Conservation (phyloP, 345 rosid species). For the Luvunga scandens region DNA sequence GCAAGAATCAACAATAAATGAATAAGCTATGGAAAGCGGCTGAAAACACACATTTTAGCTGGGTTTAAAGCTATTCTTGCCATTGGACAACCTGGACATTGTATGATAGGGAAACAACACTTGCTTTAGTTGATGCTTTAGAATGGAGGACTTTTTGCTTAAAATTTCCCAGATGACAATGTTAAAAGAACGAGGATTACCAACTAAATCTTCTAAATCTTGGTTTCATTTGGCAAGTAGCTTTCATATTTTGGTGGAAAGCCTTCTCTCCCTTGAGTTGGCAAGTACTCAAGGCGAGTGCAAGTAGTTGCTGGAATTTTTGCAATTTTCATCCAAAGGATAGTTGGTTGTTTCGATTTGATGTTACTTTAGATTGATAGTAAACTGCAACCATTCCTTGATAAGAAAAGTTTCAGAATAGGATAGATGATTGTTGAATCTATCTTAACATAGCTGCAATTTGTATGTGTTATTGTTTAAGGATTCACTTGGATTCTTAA, state of each 20-base stretch:
- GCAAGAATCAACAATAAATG: constrained; percentile 89
- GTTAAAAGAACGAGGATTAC: neutral
- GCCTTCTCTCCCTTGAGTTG: neutral
- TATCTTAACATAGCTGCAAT: neutral
- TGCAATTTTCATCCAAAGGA: neutral
- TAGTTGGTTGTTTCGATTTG: neutral
- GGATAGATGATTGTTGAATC: neutral
- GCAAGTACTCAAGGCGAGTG: neutral
- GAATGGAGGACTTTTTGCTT: neutral
- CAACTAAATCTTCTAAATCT: neutral
- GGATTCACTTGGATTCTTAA: neutral
- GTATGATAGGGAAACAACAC: constrained; percentile 62
- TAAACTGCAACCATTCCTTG: no score
- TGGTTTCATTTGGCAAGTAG: neutral
- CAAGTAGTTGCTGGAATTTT: neutral
- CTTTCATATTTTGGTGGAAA: neutral
- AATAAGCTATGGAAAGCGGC: constrained; percentile 74
- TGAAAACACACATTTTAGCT: constrained; percentile 65
- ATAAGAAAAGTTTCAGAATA: neutral
- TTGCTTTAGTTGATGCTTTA: constrained; percentile 43
- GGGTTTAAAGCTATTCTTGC: constrained; percentile 89
- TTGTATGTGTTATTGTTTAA: neutral
- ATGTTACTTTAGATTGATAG: neutral
- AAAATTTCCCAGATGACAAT: neutral
- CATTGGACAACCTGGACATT: constrained; percentile 63